Evolutionary conservation across 2,329 filamentous ascomycete genomes (phyloP), one percentile per base, ranked within the genome.

Genomic region (Phialophora macrospora): DNA sequence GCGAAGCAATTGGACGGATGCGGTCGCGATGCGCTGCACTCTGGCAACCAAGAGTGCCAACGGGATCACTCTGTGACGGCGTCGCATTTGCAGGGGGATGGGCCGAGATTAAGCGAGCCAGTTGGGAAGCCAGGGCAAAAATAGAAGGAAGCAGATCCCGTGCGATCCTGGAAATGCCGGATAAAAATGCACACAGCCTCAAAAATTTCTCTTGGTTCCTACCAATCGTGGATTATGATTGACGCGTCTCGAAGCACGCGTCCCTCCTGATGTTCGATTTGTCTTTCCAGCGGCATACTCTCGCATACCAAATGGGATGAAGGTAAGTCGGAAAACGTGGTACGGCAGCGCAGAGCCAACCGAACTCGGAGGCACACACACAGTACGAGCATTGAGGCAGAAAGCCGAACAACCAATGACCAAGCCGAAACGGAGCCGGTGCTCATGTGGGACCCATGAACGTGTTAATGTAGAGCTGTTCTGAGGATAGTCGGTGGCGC

Each of bases 151-250:
- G 58, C 41, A 58, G 41, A 52, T 52, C 58, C 41, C 9, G 22
- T 54, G 48, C 58, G 7, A 41, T 41, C n/a, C 20, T 32, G 48
- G n/a, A 38, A 41, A 52, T 52, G 55, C 59, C 59, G 57, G 48
- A 34, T 24, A 44, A 46, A 20, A 48, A 51, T 48, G 65, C 60
- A n/a, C 38, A 65, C 63, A 68, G 63, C 66, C 66, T 68, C 66
- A 65, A 41, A 68, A 48, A 34, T 26, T 41, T 54, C 49, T 32
- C 55, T n/a, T 54, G n/a, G 11, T 22, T 46, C 26, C 48, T 26
- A 28, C 48, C 26, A 24, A 20, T 56, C 32, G 46, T 28, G 7
- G 28, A 48, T 55, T 34, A 41, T 49, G 32, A 56, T 59, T 20
- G 44, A 46, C 46, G 48, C 59, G 49, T 59, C 38, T 49, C 51